Evolutionary conservation across 176 grass and related monocot genomes (phyloP).

Genomic region (Juncus effusus): DNA sequence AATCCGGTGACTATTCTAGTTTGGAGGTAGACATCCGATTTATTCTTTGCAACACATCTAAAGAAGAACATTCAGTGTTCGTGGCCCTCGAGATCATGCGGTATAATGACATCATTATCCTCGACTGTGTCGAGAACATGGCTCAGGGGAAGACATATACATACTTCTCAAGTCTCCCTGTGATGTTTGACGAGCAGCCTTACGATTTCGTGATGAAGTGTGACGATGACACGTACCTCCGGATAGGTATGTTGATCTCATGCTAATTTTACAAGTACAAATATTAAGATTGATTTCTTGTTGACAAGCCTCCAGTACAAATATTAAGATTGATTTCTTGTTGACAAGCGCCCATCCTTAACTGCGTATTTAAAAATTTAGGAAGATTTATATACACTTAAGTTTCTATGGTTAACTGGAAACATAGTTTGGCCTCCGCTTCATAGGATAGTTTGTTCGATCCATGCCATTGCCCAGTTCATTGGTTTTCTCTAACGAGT

Average conservation of each 20-base stretch:
- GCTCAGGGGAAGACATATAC: slow-evolving; percentile 67
- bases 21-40: slow-evolving; percentile 43
- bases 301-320: too few relatives aligned
- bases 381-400: too few relatives aligned
- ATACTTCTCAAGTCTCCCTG: slow-evolving; percentile 48
- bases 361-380: too few relatives aligned
- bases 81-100: slow-evolving; percentile 47
- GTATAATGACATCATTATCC: neutral
- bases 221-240: slow-evolving; percentile 70
- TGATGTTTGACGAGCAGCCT: neutral
- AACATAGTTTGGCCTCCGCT: too few relatives aligned
- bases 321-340: too few relatives aligned
- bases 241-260: slow-evolving; percentile 1
- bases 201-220: slow-evolving; percentile 79
- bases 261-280: too few relatives aligned
- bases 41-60: slow-evolving; percentile 65
- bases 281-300: too few relatives aligned
- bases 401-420: too few relatives aligned
- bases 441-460: too few relatives aligned
- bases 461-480: too few relatives aligned
- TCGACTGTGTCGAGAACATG: slow-evolving; percentile 31
- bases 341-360: too few relatives aligned
- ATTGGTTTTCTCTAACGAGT: too few relatives aligned
- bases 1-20: slow-evolving; percentile 17
- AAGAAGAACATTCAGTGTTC: slow-evolving; percentile 35